Conservation (phyloP, 106 monocot species). For the Iris macrosiphon region DNA sequence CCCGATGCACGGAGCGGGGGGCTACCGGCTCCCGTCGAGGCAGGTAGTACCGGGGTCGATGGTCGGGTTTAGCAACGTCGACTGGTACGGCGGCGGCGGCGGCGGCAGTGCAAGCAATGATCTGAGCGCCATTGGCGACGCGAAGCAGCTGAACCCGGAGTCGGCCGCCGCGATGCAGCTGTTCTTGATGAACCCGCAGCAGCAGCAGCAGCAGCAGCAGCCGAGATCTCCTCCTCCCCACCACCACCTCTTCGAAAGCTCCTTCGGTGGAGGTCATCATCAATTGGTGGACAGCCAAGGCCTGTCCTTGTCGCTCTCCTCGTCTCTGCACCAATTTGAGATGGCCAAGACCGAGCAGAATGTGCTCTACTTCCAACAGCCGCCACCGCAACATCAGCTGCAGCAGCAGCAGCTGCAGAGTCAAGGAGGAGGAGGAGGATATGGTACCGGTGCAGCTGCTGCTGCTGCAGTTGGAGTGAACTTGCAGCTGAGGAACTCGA, state of each 20-base stretch:
- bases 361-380: slow-evolving; percentile 50
- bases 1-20: slow-evolving; percentile 34
- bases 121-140: no score
- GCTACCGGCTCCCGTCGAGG: slow-evolving; percentile 12
- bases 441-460: slow-evolving; percentile 27
- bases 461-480: no score
- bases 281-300: slow-evolving; percentile 57
- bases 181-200: slow-evolving; percentile 37
- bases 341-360: slow-evolving; percentile 45
- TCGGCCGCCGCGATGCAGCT: slow-evolving; percentile 53
- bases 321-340: slow-evolving; percentile 65
- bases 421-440: slow-evolving; percentile 16
- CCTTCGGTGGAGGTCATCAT: no score
- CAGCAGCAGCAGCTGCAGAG: no score
- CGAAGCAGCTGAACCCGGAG: no score
- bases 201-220: slow-evolving; percentile 11
- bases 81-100: no score
- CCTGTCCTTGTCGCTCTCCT: slow-evolving; percentile 67
- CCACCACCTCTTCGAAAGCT: slow-evolving; percentile 17
- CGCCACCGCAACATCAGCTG: slow-evolving; percentile 24
- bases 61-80: slow-evolving; percentile 7
- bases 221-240: slow-evolving; percentile 34
- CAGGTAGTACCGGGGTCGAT: no score
- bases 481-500: slow-evolving; percentile 66
- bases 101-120: no score